These are phyloP conservation scores for Penicillium bialowiezense DNA, from an alignment of 495 filamentous ascomycete genomes.

Conservation along the genomic window DNA sequence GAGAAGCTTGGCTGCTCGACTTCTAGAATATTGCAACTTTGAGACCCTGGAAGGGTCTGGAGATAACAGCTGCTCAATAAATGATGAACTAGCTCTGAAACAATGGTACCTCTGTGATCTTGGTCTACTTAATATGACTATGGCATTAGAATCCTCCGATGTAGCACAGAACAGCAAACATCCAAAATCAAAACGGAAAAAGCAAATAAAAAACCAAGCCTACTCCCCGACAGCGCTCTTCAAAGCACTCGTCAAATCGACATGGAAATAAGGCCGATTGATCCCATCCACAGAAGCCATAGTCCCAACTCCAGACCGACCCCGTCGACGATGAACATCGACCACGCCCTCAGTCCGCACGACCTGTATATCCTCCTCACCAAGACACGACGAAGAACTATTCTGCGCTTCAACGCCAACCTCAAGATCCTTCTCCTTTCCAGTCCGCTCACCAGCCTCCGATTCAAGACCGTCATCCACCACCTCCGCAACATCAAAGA, in stretches of 20 bases:
- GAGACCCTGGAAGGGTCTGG: too few relatives aligned
- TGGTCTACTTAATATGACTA: too few relatives aligned
- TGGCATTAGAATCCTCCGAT: too few relatives aligned
- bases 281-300: conserved; percentile 49
- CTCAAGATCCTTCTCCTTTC: conserved; percentile 38
- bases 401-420: conserved; percentile 23
- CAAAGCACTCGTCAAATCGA: conserved; percentile 84
- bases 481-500: conserved; percentile 87
- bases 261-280: conserved; percentile 85
- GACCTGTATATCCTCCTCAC: conserved; percentile 12
- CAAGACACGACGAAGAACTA: conserved; percentile 9
- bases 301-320: too few relatives aligned
- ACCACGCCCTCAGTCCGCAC: background rate
- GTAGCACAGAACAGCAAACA: too few relatives aligned
- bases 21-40: too few relatives aligned
- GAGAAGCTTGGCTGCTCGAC: too few relatives aligned
- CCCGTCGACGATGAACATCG: conserved; percentile 7
- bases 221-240: conserved; percentile 75
- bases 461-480: conserved; percentile 44
- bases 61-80: too few relatives aligned
- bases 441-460: background rate
- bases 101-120: too few relatives aligned
- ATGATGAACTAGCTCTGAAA: too few relatives aligned
- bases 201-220: background rate
- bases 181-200: background rate